Base-by-base conservation (phyloP, 2,329 filamentous ascomycete genomes). In the Colletotrichum sp. region DNA sequence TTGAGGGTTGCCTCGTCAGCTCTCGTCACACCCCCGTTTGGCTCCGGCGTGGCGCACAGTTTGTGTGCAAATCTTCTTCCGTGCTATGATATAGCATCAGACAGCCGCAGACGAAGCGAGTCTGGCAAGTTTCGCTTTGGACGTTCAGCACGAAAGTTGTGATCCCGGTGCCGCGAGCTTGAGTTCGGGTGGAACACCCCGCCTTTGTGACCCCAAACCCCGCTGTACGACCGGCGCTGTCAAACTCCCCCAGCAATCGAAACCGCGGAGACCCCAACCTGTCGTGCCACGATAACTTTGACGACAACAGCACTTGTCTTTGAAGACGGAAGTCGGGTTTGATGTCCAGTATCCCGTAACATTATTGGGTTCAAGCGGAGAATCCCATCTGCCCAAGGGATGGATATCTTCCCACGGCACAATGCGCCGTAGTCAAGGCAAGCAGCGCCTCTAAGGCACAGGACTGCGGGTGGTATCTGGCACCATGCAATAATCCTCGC, bases 201-300 rank as follows among this genome's bases (percentile, higher is more conserved):
- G 72, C 68, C 68, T 67, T 72, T 12, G 68, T 55, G 48, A 15
- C 30, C 24, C 61, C 18, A 26, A 57, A 72, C 68, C 72, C 72
- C 63, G 72, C 68, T 30, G 68, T 43, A 34, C n/a, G 15, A 71
- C 43, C 58, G 57, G 15, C 65, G 38, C 38, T 38, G 60, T 24
- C 30, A 36, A 73, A 61, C 30, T 61, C 12, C 67, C 65, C 57
- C 26, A n/a, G 71, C 55, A 30, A 36, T 24, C 18, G 28, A 32
- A 36, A 36, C 15, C 26, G 30, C n/a, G 18, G 60, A 32, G 38
- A 12, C 52, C 15, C 10, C 66, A 26, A 24, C 15, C 30, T 58
- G 57, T 26, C 21, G 67, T 60, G 26, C n/a, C 52, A 60, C 32
- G 34, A 24, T 32, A 24, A 26, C 16, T 28, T 66, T 24, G 24